A percentile compares a stretch with the other conserved stretches of the same genome.
Conservation (phyloP, 2,329 filamentous ascomycete genomes). For the Cladosporium sp. region DNA sequence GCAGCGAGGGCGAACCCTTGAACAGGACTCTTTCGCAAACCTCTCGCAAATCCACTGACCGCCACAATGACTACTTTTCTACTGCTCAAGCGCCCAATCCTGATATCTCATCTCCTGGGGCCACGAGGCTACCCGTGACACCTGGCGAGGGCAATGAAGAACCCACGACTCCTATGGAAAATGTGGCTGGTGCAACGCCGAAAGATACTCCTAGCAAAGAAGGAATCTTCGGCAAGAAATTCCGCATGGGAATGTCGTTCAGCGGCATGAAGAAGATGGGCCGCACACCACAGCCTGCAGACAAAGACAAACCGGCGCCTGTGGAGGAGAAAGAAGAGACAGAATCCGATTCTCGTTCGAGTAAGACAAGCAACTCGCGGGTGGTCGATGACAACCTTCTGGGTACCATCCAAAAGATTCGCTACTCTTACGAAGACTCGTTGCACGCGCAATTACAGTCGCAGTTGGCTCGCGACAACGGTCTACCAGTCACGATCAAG, state of each 20-base stretch:
- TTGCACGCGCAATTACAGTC: slow-evolving; percentile 44
- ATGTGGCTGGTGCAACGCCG: slow-evolving; percentile 41
- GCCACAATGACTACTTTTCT: slow-evolving; percentile 71
- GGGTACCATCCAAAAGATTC: slow-evolving; percentile 68
- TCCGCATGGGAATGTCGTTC: slow-evolving; percentile 71
- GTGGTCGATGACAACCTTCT: slow-evolving; percentile 70
- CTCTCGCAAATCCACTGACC: slow-evolving; percentile 55
- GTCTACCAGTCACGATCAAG: slow-evolving; percentile 32
- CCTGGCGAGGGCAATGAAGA: slow-evolving; percentile 30
- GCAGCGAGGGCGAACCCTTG: slow-evolving; percentile 37
- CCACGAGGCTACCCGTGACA: slow-evolving; percentile 26
- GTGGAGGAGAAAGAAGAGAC: slow-evolving; percentile 63
- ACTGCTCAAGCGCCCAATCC: slow-evolving; percentile 50
- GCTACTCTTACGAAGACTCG: slow-evolving; percentile 66
- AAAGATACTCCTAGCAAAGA: slow-evolving; percentile 46
- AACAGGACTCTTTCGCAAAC: slow-evolving; percentile 53
- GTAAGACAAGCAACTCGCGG: slow-evolving; percentile 58
- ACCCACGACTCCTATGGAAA: slow-evolving; percentile 44
- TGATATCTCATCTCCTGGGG: slow-evolving; percentile 25
- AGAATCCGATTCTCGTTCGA: slow-evolving; percentile 56
- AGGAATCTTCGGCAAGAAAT: slow-evolving; percentile 73
- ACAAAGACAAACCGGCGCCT: slow-evolving; percentile 66
- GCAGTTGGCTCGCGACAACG: slow-evolving; percentile 29
- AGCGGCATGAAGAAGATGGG: slow-evolving; percentile 74
- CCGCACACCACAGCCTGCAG: slow-evolving; percentile 54